phyloP scores from a whole-genome alignment of 179 eudicot species.

The Beta corolliflora region DNA sequence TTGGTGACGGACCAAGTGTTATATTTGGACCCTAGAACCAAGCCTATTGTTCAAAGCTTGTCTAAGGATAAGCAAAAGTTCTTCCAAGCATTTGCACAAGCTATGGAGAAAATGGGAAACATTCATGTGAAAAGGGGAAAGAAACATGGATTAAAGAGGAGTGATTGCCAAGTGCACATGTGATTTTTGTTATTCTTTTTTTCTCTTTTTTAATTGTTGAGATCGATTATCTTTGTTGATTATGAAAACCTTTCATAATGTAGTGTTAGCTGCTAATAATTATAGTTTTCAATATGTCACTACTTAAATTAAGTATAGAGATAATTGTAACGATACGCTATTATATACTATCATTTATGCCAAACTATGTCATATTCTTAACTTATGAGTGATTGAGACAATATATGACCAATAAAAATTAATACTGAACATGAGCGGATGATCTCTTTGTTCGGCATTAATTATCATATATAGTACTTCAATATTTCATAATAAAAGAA shows the following conservation, averaged over 20 bases:
- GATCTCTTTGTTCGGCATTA: too few relatives aligned
- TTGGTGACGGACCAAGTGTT: constrained; percentile 68
- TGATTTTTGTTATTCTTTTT: not conserved
- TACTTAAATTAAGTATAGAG: too few relatives aligned
- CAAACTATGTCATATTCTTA: too few relatives aligned
- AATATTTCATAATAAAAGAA: too few relatives aligned
- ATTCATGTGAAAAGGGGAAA: constrained; percentile 74
- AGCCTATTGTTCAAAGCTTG: constrained; percentile 55
- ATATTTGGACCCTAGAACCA: constrained; percentile 66
- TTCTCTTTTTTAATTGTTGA: not conserved
- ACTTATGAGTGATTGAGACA: too few relatives aligned
- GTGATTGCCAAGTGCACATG: constrained; percentile 52
- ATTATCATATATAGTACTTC: too few relatives aligned
- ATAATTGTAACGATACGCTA: too few relatives aligned
- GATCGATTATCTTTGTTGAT: not conserved
- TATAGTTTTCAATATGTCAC: too few relatives aligned
- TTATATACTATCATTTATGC: too few relatives aligned
- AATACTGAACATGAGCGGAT: too few relatives aligned
- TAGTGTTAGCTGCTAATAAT: too few relatives aligned
- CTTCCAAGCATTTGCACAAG: constrained; percentile 61
- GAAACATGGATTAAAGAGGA: constrained; percentile 78
- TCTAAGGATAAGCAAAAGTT: constrained; percentile 63
- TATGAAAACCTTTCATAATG: not conserved
- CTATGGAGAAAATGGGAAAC: constrained; percentile 88
- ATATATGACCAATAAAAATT: too few relatives aligned